These are phyloP conservation scores for Geoglossum glabrum DNA, from an alignment of 495 filamentous ascomycete genomes.

Conservation along the genomic window DNA sequence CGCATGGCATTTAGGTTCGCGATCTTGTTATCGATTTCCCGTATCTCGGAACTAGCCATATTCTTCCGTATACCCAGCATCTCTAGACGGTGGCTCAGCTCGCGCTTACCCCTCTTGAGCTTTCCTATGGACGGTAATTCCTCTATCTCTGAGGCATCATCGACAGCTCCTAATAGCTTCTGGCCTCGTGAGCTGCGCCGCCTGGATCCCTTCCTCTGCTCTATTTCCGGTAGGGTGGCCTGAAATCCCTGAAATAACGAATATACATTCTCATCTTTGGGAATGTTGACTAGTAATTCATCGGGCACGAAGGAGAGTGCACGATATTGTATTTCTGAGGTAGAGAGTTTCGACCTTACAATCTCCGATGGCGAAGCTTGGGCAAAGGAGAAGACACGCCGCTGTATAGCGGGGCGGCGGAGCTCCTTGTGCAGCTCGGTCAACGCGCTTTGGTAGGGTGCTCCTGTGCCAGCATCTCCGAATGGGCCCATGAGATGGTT, in stretches of 20 bases:
- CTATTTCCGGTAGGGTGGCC: constrained; percentile 63
- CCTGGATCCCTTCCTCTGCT: constrained; percentile 38
- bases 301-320: constrained; percentile 79
- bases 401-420: constrained; percentile 60
- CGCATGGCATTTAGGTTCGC: constrained; percentile 86
- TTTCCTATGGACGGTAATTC: constrained; percentile 43
- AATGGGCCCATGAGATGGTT: constrained; percentile 63
- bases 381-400: constrained; percentile 72
- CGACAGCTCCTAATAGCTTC: constrained; percentile 47
- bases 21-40: constrained; percentile 92
- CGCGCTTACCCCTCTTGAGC: constrained; percentile 56
- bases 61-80: constrained; percentile 88
- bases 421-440: constrained; percentile 75
- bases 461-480: constrained; percentile 36
- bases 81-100: constrained; percentile 63
- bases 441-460: constrained; percentile 71
- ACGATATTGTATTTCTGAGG: constrained; percentile 82
- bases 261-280: constrained; percentile 65
- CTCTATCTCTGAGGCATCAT: constrained; percentile 25
- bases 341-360: constrained; percentile 78
- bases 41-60: constrained; percentile 91
- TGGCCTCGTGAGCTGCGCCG: constrained; percentile 49
- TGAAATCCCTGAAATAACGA: constrained; percentile 94
- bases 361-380: constrained; percentile 80
- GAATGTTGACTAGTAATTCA: constrained; percentile 71